Base-by-base conservation (phyloP, 1,284 basidiomycete species). In the Earliella scabrosa region DNA sequence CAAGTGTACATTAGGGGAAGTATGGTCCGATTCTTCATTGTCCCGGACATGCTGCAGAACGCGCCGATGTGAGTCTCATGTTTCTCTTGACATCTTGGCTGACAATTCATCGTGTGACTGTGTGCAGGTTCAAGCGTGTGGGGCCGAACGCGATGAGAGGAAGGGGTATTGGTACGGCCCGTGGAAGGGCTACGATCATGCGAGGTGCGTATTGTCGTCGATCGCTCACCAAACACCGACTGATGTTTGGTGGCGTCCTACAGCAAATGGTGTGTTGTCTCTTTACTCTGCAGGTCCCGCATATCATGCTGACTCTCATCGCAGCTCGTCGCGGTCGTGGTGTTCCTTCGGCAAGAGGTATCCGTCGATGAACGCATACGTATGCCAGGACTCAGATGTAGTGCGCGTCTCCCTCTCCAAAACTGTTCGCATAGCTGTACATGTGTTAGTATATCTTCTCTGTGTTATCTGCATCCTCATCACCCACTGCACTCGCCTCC, bases 61-160 rank as follows among this genome's bases (percentile, higher is more conserved):
- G 97, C 97, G 24, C 97, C 97, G 20, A 99, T 99, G 97, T 97
- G 71, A 75, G 92, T 81, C 20, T 35, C 3, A 26, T 7, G 18
- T 29, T 32, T 20, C 21, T 31, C 31, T 51, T 24, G 3, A 23
- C n/a, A 20, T 4, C 16, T 38, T 26, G n/a, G 38, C 41, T 39
- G 18, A 31, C 21, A 18, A 9, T n/a, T 44, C 31, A 39, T 4
- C 26, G 27, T 11, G 54, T 49, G 29, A 40, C 31, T 6, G 21
- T 23, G 31, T 32, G 26, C 48, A 97, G 95, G 95, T 98, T 99
- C 80, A 99, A 99, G 79, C 90, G 97, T 63, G 93, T 98, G 48
- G 96, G 97, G 45, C 95, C 96, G 16, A 98, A 98, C 72, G 96
- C 95, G 36, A 98, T 99, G 95, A 92, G 93, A 68, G 97, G 97